A percentile compares a stretch with the other conserved stretches of the same genome.
Evolutionary conservation across 805 yeast species (phyloP).

Genomic region (Kluyveromyces aestuarii): DNA sequence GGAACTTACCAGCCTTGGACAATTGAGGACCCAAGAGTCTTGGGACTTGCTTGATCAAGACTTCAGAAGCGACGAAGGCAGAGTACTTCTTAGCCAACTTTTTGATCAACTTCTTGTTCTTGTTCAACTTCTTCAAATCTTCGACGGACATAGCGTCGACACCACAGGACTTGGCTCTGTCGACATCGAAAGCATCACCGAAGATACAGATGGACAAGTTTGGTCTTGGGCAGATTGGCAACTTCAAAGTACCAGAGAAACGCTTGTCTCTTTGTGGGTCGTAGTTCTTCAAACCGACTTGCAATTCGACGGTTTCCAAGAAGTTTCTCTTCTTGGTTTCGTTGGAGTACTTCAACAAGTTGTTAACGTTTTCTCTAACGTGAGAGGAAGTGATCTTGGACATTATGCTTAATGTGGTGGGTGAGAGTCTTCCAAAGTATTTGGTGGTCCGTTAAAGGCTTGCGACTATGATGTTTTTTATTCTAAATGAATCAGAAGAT

Average conservation of each 20-base stretch:
- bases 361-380: slow-evolving; percentile 94
- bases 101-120: slow-evolving; percentile 99
- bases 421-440: slow-evolving; percentile 65
- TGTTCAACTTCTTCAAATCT: slow-evolving; percentile 99
- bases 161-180: slow-evolving; percentile 99
- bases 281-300: slow-evolving; percentile 99
- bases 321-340: slow-evolving; percentile 99
- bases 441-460: slow-evolving; percentile 44
- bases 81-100: slow-evolving; percentile 99
- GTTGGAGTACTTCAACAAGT: slow-evolving; percentile 79
- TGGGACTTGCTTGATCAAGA: slow-evolving; percentile 98
- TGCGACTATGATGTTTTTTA: slow-evolving; percentile 30
- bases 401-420: slow-evolving; percentile 36
- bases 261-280: slow-evolving; percentile 99
- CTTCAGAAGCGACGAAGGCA: slow-evolving; percentile 99
- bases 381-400: slow-evolving; percentile 86
- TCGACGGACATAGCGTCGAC: slow-evolving; percentile 99
- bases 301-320: slow-evolving; percentile 99
- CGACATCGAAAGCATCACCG: slow-evolving; percentile 99
- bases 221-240: slow-evolving; percentile 99
- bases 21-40: slow-evolving; percentile 99
- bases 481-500: background rate
- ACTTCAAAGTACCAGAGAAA: slow-evolving; percentile 99
- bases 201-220: slow-evolving; percentile 99
- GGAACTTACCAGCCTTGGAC: slow-evolving; percentile 99